phyloP scores from a whole-genome alignment of 2,329 filamentous ascomycete species.

The Colletotrichum sidae region DNA sequence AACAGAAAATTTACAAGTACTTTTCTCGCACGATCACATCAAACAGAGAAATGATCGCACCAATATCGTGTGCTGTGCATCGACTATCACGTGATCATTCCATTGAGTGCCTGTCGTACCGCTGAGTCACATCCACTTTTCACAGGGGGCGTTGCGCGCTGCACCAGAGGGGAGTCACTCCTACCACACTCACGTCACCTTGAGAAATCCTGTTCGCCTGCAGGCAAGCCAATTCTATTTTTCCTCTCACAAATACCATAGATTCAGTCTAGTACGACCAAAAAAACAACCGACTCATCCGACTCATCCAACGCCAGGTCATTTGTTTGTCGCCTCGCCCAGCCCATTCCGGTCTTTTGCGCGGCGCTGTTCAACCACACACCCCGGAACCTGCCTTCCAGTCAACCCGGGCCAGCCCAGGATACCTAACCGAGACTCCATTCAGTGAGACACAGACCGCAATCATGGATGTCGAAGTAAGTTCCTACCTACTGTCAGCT shows the following conservation, averaged over 20 bases:
- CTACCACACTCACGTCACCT: slow-evolving; percentile 34
- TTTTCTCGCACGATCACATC: too few relatives aligned
- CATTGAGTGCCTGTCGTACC: background rate
- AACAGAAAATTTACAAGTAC: too few relatives aligned
- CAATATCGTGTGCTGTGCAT: background rate
- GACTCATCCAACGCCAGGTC: background rate
- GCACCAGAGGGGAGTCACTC: slow-evolving; percentile 10
- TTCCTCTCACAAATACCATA: slow-evolving; percentile 31
- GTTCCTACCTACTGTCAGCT: slow-evolving; percentile 35
- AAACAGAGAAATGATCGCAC: too few relatives aligned
- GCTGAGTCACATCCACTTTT: slow-evolving; percentile 19
- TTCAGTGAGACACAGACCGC: slow-evolving; percentile 37
- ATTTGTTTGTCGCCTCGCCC: background rate
- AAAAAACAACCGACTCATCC: background rate
- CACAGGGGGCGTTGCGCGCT: slow-evolving; percentile 4
- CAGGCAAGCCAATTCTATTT: slow-evolving; percentile 18
- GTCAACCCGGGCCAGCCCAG: slow-evolving; percentile 14
- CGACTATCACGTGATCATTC: slow-evolving; percentile 13
- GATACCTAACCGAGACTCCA: slow-evolving; percentile 36
- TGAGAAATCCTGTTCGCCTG: slow-evolving; percentile 28
- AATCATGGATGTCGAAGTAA: slow-evolving; percentile 50
- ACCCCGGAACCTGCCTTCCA: slow-evolving; percentile 14
- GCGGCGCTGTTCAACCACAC: slow-evolving; percentile 8
- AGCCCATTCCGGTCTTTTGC: slow-evolving; percentile 6
- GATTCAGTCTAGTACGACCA: slow-evolving; percentile 19